phyloP scores from a whole-genome alignment of 106 monocot genomes.

The Dactylorhiza incarnata region DNA sequence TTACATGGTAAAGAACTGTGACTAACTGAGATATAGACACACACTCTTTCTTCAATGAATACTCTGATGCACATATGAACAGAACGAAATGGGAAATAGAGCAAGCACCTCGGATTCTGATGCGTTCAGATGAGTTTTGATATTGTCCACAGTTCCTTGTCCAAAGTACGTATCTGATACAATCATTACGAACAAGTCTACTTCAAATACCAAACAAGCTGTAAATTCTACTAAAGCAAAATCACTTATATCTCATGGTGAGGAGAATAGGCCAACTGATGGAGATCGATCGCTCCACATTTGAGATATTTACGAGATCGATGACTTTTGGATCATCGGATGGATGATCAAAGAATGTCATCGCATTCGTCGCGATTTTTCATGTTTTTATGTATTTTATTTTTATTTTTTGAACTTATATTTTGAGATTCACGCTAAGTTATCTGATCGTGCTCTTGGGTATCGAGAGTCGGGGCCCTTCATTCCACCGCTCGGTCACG shows the following conservation, averaged over 20 bases:
- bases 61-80: not conserved
- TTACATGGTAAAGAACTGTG: not conserved
- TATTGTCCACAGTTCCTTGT: conserved; percentile 83
- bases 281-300: too few relatives aligned
- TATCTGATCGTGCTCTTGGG: too few relatives aligned
- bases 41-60: not conserved
- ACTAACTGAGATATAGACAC: not conserved
- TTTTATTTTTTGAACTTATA: too few relatives aligned
- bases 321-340: too few relatives aligned
- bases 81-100: not conserved
- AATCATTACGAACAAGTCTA: not conserved
- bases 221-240: not conserved
- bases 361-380: too few relatives aligned
- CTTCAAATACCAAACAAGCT: not conserved
- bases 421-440: too few relatives aligned
- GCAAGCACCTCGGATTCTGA: conserved; percentile 59
- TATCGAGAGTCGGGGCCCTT: too few relatives aligned
- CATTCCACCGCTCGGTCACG: too few relatives aligned
- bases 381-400: too few relatives aligned
- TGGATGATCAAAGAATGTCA: too few relatives aligned
- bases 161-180: conserved; percentile 84
- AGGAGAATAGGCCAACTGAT: too few relatives aligned
- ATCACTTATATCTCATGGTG: not conserved
- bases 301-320: too few relatives aligned
- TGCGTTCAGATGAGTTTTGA: conserved; percentile 70